Base-by-base conservation (phyloP, 208 protist species). In the Spongospora subterranea region DNA sequence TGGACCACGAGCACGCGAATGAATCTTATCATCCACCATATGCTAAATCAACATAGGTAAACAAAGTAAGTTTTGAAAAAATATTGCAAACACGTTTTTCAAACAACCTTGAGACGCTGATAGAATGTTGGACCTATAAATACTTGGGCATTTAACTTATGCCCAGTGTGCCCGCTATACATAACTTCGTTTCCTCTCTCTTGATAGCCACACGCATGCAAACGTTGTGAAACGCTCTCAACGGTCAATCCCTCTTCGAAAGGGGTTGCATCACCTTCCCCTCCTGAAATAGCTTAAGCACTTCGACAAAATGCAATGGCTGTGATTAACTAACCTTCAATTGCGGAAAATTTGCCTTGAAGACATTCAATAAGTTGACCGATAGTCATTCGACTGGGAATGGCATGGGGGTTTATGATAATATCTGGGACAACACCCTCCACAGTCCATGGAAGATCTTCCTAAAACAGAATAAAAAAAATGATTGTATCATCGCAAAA, bases 311-410 rank as follows among this genome's bases (percentile, higher is more conserved):
- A n/a, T n/a, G n/a, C n/a, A n/a, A n/a, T n/a, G n/a, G n/a, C n/a
- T n/a, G n/a, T n/a, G n/a, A n/a, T n/a, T n/a, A n/a, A n/a, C n/a
- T n/a, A n/a, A n/a, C n/a, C n/a, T n/a, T 94, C 93, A 29, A 94
- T 94, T 39, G 64, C 64, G 39, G 88, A 32, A 1, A 93, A 60
- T 29, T 93, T 92, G 13, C 92, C 76, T 0, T 97, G 93, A 0
- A 99, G 92, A 82, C 97, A 98, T 92, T 99, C 98, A 90, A 98
- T 94, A 40, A 98, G 82, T 17, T 99, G 97, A 32, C 97, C 98
- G 91, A 99, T 97, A 20, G 98, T 99, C 98, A 99, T 99, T 91
- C 98, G 97, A 32, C 96, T 98, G 0, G 98, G 98, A 93, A 99
- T 98, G 92, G 97, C 98, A 92, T 99, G 98, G 38, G 98, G 98